Base-by-base conservation (phyloP, 2,329 filamentous ascomycete species). In the Fusarium oxysporum region DNA sequence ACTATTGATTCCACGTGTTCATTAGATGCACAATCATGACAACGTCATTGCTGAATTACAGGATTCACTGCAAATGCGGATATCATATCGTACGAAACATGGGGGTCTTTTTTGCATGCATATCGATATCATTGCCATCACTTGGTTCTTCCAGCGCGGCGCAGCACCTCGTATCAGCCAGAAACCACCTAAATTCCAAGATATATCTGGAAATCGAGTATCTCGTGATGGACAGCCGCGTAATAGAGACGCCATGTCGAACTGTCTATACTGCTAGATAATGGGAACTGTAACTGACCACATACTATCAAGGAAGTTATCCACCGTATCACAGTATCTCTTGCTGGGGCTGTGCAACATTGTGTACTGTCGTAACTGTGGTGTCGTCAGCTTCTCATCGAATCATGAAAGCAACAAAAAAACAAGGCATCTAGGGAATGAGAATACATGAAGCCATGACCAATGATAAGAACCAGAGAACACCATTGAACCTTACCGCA, bases 81-180 rank as follows among this genome's bases (percentile, higher is more conserved):
- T 38, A 37, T 51, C 40, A 35, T 53, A 37, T 50, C 41, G 19
- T 35, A 28, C 30, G 25, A 37, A 58, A 21, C 23, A 23, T 38
- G 38, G 19, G 14, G 28, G 32, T 58, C 43, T 17, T 37, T 58
- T 43, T 38, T 58, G 55, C 32, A 14, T 30, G 16, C 32, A 25
- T 61, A 51, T 40, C n/a, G 16, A 62, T 43, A 33, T 35, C 51
- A 37, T 28, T 32, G 38, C 51, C 54, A 44, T 47, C 25, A 32
- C 45, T 50, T 59, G 33, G 44, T 61, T 32, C 57, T 54, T 45
- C 38, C 21, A 41, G n/a, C n/a, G 67, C 65, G 67, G 59, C 67
- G 65, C 65, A 69, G 67, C 65, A 58, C 41, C 65, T 70, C 67
- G 65, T 70, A 62, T 68, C 41, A 50, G 32, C 32, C 30, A 45